phyloP scores from a whole-genome alignment of 768 basidiomycete species.

The Mycena capillaripes region DNA sequence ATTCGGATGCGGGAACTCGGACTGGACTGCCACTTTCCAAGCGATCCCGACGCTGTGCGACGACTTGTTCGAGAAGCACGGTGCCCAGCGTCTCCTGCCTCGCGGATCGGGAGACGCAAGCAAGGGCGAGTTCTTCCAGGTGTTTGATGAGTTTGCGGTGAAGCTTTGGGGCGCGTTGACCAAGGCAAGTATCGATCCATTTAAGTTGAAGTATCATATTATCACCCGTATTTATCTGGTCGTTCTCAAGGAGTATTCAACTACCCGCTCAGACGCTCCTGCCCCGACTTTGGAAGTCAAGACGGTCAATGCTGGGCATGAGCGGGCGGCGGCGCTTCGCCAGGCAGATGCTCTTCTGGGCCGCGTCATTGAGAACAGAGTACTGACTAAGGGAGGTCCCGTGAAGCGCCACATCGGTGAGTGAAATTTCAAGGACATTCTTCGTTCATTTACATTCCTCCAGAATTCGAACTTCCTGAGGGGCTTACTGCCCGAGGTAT shows the following conservation, averaged over 20 bases:
- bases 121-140: conserved; percentile 55
- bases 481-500: conserved; percentile 45
- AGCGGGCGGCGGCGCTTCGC: conserved; percentile 50
- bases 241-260: conserved; percentile 46
- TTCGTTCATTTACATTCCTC: too few relatives aligned
- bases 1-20: conserved; percentile 64
- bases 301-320: conserved; percentile 46
- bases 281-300: conserved; percentile 43
- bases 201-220: neutral
- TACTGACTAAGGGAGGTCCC: conserved; percentile 53
- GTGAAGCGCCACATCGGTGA: conserved; percentile 59
- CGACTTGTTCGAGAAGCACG: conserved; percentile 45
- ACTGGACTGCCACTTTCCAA: conserved; percentile 63
- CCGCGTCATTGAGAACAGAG: conserved; percentile 52
- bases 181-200: conserved; percentile 41
- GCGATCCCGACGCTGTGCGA: conserved; percentile 58
- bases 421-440: neutral
- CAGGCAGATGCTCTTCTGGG: conserved; percentile 55
- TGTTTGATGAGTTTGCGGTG: conserved; percentile 57
- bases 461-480: conserved; percentile 53
- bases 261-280: conserved; percentile 29
- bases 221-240: neutral
- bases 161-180: conserved; percentile 52
- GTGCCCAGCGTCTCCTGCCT: conserved; percentile 50
- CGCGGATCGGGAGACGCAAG: conserved; percentile 59